These are phyloP conservation scores for Zoysia japonica DNA, from an alignment of 176 grass and related monocot genomes.

Conservation along the genomic window DNA sequence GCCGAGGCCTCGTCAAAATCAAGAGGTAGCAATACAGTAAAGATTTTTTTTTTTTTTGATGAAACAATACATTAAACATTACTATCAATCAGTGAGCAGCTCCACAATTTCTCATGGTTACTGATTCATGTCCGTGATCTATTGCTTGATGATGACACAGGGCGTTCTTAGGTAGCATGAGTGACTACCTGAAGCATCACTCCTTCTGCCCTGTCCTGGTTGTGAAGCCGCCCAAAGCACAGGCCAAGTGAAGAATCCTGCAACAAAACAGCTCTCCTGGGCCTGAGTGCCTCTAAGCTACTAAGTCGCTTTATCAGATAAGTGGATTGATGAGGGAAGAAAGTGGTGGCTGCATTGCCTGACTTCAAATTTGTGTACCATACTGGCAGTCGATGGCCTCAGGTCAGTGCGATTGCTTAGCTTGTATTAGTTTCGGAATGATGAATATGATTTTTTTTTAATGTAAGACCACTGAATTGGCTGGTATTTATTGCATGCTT, in stretches of 20 bases:
- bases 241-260: too few species aligned
- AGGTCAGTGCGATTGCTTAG: constrained; percentile 47
- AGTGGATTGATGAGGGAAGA: constrained; percentile 85
- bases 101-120: too few species aligned
- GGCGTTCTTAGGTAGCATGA: constrained; percentile 53
- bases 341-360: constrained; percentile 37
- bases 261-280: background rate
- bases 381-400: constrained; percentile 78
- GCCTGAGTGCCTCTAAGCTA: background rate
- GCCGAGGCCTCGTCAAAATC: constrained; percentile 64
- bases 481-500: too few species aligned
- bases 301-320: constrained; percentile 21
- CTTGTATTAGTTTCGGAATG: background rate
- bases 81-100: too few species aligned
- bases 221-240: too few species aligned
- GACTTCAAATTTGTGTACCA: constrained; percentile 67
- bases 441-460: too few species aligned
- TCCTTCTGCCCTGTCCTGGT: too few species aligned
- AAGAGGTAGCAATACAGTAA: constrained; percentile 51
- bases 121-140: background rate
- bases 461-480: too few species aligned
- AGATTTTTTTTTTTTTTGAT: too few species aligned
- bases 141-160: constrained; percentile 23
- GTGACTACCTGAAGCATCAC: too few species aligned
- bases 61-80: too few species aligned